Base-by-base conservation (phyloP, 768 basidiomycete genomes). In the Kwoniella europaea region DNA sequence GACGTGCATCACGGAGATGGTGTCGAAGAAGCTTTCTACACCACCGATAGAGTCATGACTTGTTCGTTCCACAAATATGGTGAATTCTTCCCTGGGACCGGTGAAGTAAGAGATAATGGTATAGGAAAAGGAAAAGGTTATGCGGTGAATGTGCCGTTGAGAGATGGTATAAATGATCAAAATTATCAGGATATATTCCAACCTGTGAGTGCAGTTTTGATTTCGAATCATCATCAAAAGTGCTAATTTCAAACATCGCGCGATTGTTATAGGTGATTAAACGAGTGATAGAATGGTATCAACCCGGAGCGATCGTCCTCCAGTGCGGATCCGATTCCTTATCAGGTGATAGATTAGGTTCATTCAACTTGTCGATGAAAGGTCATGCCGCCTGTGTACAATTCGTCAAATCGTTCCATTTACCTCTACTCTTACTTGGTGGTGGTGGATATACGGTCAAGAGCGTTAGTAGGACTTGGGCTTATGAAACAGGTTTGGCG, bases 1-100 rank as follows among this genome's bases (percentile, higher is more conserved):
- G 97, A 99, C 81, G 93, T 97, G 1, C 97, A 99, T 82, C 97
- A 99, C 72, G 97, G 97, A 16, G 97, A 99, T 83, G 97, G 97
- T 54, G 97, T 99, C 24, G 97, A 99, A 82, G 97, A 99, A 84
- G 97, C 97, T 0, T 99, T 99, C 83, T 99, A 98, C 84, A 95
- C 94, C 3, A 98, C 97, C 22, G 96, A 99, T 82, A 88, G 97
- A 55, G 97, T 99, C 67, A 98, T 98, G 97, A 98, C 96, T 0
- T 90, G 90, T 79, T 94, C 92, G 76, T 97, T 98, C 85, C 97
- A 99, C 83, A 98, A 98, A 84, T 99, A 98, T 74, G 97, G 97
- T 43, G 97, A 99, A 84, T 99, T 92, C 84, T 99, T 99, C 84
- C 97, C 97, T 29, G 97, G 97, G 53, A 99, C 97, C 6, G 97